Evolutionary conservation across 1,284 basidiomycete genomes (phyloP), one percentile per base, ranked within the genome.

Genomic region (Sanghuangporus weigelae): DNA sequence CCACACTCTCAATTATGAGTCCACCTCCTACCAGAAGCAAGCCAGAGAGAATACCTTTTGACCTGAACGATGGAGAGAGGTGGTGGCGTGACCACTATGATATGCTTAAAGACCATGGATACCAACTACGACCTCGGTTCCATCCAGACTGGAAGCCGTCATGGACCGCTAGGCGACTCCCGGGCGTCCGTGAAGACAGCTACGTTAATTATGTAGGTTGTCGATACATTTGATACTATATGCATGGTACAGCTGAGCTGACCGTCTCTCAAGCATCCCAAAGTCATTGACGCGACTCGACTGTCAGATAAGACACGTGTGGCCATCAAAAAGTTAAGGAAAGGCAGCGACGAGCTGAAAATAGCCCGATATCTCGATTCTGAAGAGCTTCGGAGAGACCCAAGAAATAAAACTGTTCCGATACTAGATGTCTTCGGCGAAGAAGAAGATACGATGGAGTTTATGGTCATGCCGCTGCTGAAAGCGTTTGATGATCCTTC

Each of bases 141-240:
- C 55, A 56, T 19, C 68, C 68, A 0, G 65, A 50, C 5, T 71
- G 70, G 70, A 62, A 26, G 1, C 69, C 70, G 7, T 68, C 70
- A 3, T 70, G 69, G 69, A 55, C 63, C 0, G 40, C 48, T 0
- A 54, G 63, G 48, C 63, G 64, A 0, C 46, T 19, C 12, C 42
- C 48, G 21, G 19, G 16, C 4, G 11, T 53, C n/a, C 69, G 62
- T 39, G 70, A 71, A 53, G 70, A 71, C 35, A 16, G n/a, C 21
- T 11, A 23, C n/a, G 7, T 16, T 19, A 60, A 21, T 16, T 19
- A 19, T 2, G 42, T 58, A 40, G 4, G 39, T n/a, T n/a, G n/a
- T n/a, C n/a, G n/a, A 40, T 10, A 19, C 10, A 7, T 3, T 42
- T 35, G 39, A 35, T 31, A 56, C 8, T 35, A 23, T 4, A 7